Base-by-base conservation (phyloP, 192 early-diverging fungal species). In the Paraglomus brasilianum region DNA sequence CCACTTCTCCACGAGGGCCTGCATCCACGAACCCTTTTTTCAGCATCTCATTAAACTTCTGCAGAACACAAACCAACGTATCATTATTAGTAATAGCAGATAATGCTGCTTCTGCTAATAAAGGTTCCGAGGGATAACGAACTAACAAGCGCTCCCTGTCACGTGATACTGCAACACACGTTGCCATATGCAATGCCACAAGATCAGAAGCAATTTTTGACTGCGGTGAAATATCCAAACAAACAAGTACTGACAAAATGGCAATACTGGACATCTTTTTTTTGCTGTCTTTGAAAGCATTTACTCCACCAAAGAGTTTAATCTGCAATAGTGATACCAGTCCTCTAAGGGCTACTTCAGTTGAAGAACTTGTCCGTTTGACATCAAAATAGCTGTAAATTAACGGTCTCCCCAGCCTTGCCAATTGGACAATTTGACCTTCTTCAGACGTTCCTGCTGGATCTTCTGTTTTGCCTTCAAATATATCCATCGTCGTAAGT, bases 1-100 rank as follows among this genome's bases (percentile, higher is more conserved):
- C 43, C 21, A 62, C 0, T n/a, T 59, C 57, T 59, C 39, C 57
- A 24, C 39, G 57, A 59, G 38, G n/a, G n/a, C n/a, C n/a, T n/a
- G n/a, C n/a, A n/a, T n/a, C n/a, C n/a, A n/a, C n/a, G n/a, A n/a
- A n/a, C n/a, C n/a, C n/a, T n/a, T n/a, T n/a, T n/a, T n/a, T n/a
- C n/a, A n/a, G n/a, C n/a, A n/a, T n/a, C n/a, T n/a, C n/a, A n/a
- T n/a, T n/a, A n/a, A n/a, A n/a, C n/a, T n/a, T n/a, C n/a, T n/a
- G n/a, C n/a, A n/a, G n/a, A n/a, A n/a, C n/a, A n/a, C n/a, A n/a
- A n/a, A n/a, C n/a, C n/a, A n/a, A n/a, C n/a, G n/a, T n/a, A n/a
- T n/a, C n/a, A n/a, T n/a, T n/a, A n/a, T n/a, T n/a, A n/a, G n/a
- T n/a, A n/a, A n/a, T n/a, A n/a, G n/a, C n/a, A n/a, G n/a, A n/a